Evolutionary conservation across 176 grass and related monocot genomes (phyloP).

Genomic region (Thinopyrum elongatum): DNA sequence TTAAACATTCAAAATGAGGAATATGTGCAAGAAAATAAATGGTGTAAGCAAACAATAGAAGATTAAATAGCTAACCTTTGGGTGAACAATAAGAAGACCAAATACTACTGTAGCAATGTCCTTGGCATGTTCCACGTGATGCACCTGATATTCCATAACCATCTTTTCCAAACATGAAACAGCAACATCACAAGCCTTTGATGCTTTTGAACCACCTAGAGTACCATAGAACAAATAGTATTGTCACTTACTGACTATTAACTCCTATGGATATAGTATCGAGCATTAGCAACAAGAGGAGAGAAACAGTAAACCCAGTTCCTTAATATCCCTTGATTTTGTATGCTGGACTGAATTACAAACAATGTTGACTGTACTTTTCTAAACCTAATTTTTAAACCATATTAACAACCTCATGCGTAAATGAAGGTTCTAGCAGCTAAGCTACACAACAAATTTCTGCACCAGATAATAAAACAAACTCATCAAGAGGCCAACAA

Average conservation of each 20-base stretch:
- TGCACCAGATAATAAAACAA: not conserved
- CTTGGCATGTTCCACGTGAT: slow-evolving; percentile 54
- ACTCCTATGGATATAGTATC: slow-evolving; percentile 13
- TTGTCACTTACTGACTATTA: not conserved
- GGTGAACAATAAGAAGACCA: slow-evolving; percentile 76
- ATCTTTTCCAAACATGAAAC: slow-evolving; percentile 79
- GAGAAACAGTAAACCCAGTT: not conserved
- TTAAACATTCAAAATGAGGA: slow-evolving; percentile 28
- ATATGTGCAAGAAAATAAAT: slow-evolving; percentile 18
- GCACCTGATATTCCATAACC: slow-evolving; percentile 55
- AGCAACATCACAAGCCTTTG: slow-evolving; percentile 71
- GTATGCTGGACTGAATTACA: not conserved
- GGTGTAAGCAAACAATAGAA: not conserved
- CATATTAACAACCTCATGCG: not conserved
- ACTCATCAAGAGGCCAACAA: not conserved
- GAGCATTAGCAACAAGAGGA: not conserved
- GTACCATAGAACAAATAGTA: slow-evolving; percentile 3
- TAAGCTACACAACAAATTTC: not conserved
- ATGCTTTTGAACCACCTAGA: slow-evolving; percentile 68
- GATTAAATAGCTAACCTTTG: slow-evolving; percentile 48
- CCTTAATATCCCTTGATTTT: not conserved
- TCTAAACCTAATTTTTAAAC: not conserved
- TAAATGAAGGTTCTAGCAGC: not conserved
- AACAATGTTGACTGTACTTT: not conserved
- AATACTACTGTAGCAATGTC: slow-evolving; percentile 69